A percentile compares a stretch with the other conserved stretches of the same genome.
These are phyloP conservation scores for Bolboschoenus planiculmis DNA, from an alignment of 176 grass and related monocot genomes.

Conservation along the genomic window DNA sequence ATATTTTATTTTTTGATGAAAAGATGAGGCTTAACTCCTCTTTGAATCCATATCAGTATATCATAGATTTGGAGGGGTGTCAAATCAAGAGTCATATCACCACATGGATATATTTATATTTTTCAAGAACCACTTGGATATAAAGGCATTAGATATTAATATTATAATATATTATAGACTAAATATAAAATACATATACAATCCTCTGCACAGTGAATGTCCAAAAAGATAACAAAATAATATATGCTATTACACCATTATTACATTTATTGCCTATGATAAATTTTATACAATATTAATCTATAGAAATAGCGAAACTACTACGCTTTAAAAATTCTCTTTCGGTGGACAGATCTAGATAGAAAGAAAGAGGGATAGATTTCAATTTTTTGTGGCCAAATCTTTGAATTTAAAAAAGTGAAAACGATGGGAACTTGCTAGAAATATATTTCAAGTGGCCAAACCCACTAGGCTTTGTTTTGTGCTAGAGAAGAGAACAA, in stretches of 20 bases:
- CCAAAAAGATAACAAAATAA: neutral
- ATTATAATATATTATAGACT: no score
- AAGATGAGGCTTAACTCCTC: no score
- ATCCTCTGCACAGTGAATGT: neutral
- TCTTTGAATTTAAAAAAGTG: slow-evolving; percentile 3
- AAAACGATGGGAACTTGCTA: slow-evolving; percentile 5
- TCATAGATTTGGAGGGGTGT: neutral
- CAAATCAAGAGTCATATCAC: neutral
- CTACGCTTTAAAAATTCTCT: neutral
- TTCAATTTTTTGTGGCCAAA: slow-evolving; percentile 9
- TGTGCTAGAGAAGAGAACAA: neutral
- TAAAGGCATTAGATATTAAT: neutral
- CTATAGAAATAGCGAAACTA: neutral
- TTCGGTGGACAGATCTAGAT: neutral
- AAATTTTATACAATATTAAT: neutral
- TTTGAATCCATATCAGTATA: no score
- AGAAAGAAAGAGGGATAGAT: neutral
- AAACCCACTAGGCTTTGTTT: neutral
- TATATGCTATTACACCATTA: neutral
- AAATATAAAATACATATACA: neutral
- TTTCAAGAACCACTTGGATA: neutral
- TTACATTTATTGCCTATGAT: neutral
- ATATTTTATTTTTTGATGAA: no score
- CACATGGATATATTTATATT: neutral
- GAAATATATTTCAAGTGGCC: neutral